Evolutionary conservation across 2,329 filamentous ascomycete species (phyloP).

Genomic region (Fusarium euwallaceae): DNA sequence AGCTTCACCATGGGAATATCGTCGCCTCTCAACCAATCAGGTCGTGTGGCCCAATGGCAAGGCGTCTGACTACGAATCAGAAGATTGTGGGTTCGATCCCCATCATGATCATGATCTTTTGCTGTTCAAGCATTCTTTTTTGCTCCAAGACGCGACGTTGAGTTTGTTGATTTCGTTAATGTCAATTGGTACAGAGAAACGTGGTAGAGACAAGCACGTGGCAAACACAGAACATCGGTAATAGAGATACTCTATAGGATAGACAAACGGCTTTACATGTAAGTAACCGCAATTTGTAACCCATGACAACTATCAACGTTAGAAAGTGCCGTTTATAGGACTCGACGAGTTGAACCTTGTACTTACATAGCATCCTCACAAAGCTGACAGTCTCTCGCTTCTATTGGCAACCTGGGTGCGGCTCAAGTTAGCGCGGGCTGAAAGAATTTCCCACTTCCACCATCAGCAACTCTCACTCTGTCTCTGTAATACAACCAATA

Average conservation of each 20-base stretch:
- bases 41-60: constrained; percentile 42
- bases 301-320: neutral
- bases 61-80: constrained; percentile 48
- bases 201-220: neutral
- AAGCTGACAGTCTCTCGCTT: neutral
- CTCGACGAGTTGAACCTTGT: neutral
- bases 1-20: neutral
- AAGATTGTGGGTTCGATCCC: constrained; percentile 44
- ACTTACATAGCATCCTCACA: neutral
- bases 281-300: neutral
- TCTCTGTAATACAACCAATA: neutral
- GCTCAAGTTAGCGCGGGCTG: constrained; percentile 3
- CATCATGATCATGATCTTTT: constrained; percentile 1
- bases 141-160: neutral
- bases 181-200: neutral
- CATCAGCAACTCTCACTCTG: neutral
- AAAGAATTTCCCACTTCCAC: constrained; percentile 7
- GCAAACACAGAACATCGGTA: neutral
- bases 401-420: constrained; percentile 1
- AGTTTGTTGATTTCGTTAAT: neutral
- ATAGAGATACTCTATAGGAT: neutral
- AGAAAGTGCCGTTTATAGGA: neutral
- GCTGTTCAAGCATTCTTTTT: neutral
- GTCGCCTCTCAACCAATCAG: neutral
- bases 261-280: neutral